Base-by-base conservation (phyloP, 192 early-diverging fungal genomes). In the Coemansia sp. region DNA sequence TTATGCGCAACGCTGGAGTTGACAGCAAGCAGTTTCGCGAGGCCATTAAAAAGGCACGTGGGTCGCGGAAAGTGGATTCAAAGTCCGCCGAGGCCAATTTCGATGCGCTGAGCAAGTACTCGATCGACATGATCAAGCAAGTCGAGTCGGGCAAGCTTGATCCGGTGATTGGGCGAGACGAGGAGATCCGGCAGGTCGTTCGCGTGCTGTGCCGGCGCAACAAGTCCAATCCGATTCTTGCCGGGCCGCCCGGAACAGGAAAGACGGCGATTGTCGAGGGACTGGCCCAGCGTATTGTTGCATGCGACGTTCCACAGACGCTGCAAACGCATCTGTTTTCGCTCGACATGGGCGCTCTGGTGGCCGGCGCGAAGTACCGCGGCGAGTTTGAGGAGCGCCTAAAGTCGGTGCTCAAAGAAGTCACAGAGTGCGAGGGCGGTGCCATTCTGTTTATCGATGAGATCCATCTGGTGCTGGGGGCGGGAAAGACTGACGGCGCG, bases 361-460 rank as follows among this genome's bases (percentile, higher is more conserved):
- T 89, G 38, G 95, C 97, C 4, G 97, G 97, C 43, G 91, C 95
- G 43, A 96, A 96, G 78, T 98, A 94, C 77, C 88, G 92, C 53
- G 97, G 97, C 64, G 95, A 99, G 84, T 99, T 98, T 63, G 97
- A 99, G 72, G 96, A 98, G 72, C 89, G 97, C 23, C 86, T 99
- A 41, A 98, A 99, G 86, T 84, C 93, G 0, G 91, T 99, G 7
- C 84, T 99, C 43, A 95, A 96, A 70, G 95, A 99, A 79, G 90
- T 97, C 57, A 91, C 90, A 62, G 92, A 97, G 24, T 88, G 93
- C 21, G 84, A 90, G 38, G 92, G 90, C 35, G 88, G 89, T 17
- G 87, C 93, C 22, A 99, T 99, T 61, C 78, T 99, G 25, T 99
- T 99, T 75, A 96, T 99, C 60, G 97, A 99, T 75, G 97, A 99